A percentile compares a stretch with the other conserved stretches of the same genome.
These are phyloP conservation scores for Leccinum broughii DNA, from an alignment of 768 basidiomycete species.

Conservation along the genomic window DNA sequence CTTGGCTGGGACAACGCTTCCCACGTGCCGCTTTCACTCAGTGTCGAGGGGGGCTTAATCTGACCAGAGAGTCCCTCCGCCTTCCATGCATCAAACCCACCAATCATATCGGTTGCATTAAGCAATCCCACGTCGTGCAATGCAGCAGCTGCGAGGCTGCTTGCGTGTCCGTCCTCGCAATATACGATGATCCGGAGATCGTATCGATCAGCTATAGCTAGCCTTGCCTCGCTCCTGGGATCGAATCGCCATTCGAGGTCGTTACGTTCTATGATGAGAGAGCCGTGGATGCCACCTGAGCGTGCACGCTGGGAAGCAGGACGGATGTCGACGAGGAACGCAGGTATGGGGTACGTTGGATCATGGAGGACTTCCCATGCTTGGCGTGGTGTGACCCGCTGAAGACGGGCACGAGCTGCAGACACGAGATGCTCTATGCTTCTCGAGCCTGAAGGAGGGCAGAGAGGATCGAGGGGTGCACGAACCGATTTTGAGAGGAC, in stretches of 20 bases:
- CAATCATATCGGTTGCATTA: constrained; percentile 77
- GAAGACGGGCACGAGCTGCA: constrained; percentile 60
- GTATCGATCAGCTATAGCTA: constrained; percentile 71
- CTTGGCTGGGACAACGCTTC: constrained; percentile 32
- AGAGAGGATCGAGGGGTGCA: constrained; percentile 57
- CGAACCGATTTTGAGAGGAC: constrained; percentile 64
- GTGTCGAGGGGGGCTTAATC: constrained; percentile 33
- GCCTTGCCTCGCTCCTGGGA: constrained; percentile 56
- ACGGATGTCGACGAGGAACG: constrained; percentile 78
- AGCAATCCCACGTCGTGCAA: constrained; percentile 69
- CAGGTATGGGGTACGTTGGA: constrained; percentile 54
- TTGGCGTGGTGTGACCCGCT: constrained; percentile 59
- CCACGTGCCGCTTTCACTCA: constrained; percentile 32
- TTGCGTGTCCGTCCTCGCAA: constrained; percentile 65
- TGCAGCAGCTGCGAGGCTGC: constrained; percentile 62
- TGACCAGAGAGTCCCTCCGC: constrained; percentile 63
- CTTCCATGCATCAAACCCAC: constrained; percentile 74
- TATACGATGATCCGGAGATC: constrained; percentile 74
- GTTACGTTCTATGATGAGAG: constrained; percentile 75
- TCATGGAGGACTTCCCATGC: constrained; percentile 63
- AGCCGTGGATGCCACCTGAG: constrained; percentile 62
- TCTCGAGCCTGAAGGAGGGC: constrained; percentile 64
- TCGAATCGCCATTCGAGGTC: constrained; percentile 82
- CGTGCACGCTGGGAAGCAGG: constrained; percentile 57
- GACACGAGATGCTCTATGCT: constrained; percentile 58